Base-by-base conservation (phyloP, 306 rosid species). In the Sicyos edulis region DNA sequence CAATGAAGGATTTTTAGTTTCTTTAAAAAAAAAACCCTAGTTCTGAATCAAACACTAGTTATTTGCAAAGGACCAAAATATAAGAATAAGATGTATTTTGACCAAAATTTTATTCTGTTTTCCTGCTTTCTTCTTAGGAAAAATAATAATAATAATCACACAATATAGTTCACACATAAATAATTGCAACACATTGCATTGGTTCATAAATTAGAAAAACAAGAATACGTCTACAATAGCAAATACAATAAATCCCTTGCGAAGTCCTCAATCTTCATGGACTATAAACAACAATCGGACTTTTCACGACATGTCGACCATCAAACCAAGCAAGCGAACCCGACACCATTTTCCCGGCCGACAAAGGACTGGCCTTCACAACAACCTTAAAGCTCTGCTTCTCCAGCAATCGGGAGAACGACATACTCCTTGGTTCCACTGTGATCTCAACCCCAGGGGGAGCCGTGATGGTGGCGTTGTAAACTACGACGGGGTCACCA, bases 311-410 rank as follows among this genome's bases (percentile, higher is more conserved):
- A 66, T 85, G 72, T 10, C 79, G 82, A 4, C 80, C 9, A 73
- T 76, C 85, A 71, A 76, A 75, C 99, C 99, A 93, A 59, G 83
- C 71, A 29, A 90, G 77, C 0, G 84, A 83, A 13, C 88, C 97
- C 0, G 97, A 88, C 16, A 88, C 79, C 82, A 81, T 64, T 54
- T 47, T 11, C 77, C 8, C 55, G 4, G 80, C 44, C 16, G 87
- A 17, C 82, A 85, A 74, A 20, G 90, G 54, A 24, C 78, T 68
- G 11, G 92, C 92, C 79, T 78, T 91, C 82, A 91, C 91, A 55
- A 83, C 86, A 7, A 93, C 95, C 85, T 85, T 83, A 78, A 88
- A 90, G 81, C 89, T 87, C 66, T 40, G 77, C 78, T 80, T 87
- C 74, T 91, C 89, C 72, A 47, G 0, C 5, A 75, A 40, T 3